Base-by-base conservation (phyloP, 1,284 basidiomycete species). In the Sporisorium scitamineum region DNA sequence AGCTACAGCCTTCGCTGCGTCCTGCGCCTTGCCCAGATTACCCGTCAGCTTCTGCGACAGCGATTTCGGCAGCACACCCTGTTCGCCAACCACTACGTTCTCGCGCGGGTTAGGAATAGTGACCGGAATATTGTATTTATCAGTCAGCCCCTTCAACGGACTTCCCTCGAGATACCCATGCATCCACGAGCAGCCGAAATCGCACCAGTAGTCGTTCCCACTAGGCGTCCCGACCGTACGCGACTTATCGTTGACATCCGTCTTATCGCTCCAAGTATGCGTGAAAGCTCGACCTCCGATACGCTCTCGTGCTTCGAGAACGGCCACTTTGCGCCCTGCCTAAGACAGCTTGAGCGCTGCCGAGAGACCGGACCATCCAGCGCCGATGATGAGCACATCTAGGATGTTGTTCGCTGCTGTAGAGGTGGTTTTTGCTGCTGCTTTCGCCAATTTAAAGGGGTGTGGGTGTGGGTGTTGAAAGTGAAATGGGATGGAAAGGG, bases 151-250 rank as follows among this genome's bases (percentile, higher is more conserved):
- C 37, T 86, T 83, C 20, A 87, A 82, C 0, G 88, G 88, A 56
- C 86, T 87, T 5, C 88, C 88, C 71, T 88, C 87, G 29, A 85
- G 82, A 73, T 86, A 87, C 14, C 88, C 88, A 75, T 89, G 88
- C 39, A 88, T 88, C 86, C 87, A 88, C 57, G 85, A 86, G 73
- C 88, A 88, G 20, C 88, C 73, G 24, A 76, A 71, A 37, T 76
- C 73, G 64, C 73, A 76, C 68, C 69, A 70, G 29, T 61, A 61
- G 44, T 70, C 68, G 31, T 4, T 52, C 1, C 31, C 45, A 13
- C 53, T 41, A 9, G 65, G 45, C 8, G 50, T 16, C 1, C 60
- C 13, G 11, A 55, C 55, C 27, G 64, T 68, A n/a, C 73, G 53
- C 16, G 73, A 52, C 26, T 54, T 78, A 34, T 78, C 70, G 20